Evolutionary conservation across 352 stramenopile species (phyloP), one percentile per base, ranked within the genome.

Genomic region (Globisporangium acanthophoron): DNA sequence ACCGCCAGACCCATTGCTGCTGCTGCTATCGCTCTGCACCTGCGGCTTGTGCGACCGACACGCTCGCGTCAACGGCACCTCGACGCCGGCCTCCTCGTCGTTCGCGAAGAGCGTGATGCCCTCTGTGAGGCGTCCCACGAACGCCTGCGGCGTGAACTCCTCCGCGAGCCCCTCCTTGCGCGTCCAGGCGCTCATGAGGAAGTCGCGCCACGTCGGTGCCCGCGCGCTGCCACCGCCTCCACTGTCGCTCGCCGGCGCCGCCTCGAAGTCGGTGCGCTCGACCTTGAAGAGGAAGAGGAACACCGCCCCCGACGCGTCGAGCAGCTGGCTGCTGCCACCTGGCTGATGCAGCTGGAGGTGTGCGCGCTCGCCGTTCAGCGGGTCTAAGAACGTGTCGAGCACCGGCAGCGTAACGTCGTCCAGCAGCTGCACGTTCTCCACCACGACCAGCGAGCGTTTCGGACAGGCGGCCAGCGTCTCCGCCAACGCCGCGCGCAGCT

Each of bases 351-450:
- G 61, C 52, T 90, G 76, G 45, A 88, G 80, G 41, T 80, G 75
- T 15, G 72, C 80, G 44, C 80, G 78, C 16, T 70, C 71, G 65
- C 80, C 80, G 53, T 90, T 90, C 24, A 90, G 62, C 40, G 80
- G 80, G 46, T 90, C 80, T 24, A 90, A 53, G 43, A 90, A 88
- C 37, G 85, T 67, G 59, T 90, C 80, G 12, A 90, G 65, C 46
- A 86, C 69, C 0, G 80, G 76, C 21, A 90, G 64, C 53, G 70
- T 61, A 3, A 59, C 69, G 46, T 72, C 72, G 52, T 80, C 69
- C 51, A 84, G 58, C 45, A 56, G 50, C 43, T 86, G 73, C 5
- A 85, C 61, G 46, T 84, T 78, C 20, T 75, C 64, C 24, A 90
- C 44, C 24, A 90, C 52, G 31, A 87, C 74, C 16, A 90, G 54